These are phyloP conservation scores for Alternaria postmessia DNA, from an alignment of 2,329 filamentous ascomycete genomes.

Conservation along the genomic window DNA sequence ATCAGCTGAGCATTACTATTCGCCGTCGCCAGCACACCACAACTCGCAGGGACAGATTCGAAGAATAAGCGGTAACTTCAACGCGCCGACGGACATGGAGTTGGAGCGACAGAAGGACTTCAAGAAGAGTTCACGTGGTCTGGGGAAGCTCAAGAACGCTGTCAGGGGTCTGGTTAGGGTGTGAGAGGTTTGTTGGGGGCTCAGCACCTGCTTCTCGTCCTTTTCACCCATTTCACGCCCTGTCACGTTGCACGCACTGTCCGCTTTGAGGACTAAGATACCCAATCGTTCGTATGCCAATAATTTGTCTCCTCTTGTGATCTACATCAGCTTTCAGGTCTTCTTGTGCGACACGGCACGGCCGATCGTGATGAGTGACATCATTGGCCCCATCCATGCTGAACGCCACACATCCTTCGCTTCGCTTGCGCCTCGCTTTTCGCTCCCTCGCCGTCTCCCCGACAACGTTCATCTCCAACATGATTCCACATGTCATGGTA, in stretches of 20 bases:
- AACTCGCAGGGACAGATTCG: conserved; percentile 20
- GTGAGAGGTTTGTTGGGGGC: conserved; percentile 6
- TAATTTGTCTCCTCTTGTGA: conserved; percentile 6
- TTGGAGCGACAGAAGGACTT: conserved; percentile 27
- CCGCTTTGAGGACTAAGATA: conserved; percentile 10
- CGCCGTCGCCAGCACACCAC: conserved; percentile 12
- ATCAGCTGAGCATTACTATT: conserved; percentile 15
- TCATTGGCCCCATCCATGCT: conserved; percentile 19
- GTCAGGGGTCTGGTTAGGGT: conserved; percentile 24
- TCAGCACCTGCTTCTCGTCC: conserved; percentile 8
- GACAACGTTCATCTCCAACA: conserved; percentile 5
- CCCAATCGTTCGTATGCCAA: conserved; percentile 8
- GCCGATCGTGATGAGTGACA: conserved; percentile 24
- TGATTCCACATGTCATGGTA: conserved; percentile 2
- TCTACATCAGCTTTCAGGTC: conserved; percentile 10
- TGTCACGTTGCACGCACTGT: conserved; percentile 11
- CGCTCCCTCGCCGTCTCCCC: conserved; percentile 7
- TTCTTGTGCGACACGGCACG: conserved; percentile 15
- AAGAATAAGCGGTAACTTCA: conserved; percentile 37
- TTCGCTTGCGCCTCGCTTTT: conserved; percentile 13
- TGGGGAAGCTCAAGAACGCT: conserved; percentile 23
- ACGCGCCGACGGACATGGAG: conserved; percentile 38
- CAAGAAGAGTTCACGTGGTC: conserved; percentile 14
- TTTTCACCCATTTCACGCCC: conserved; percentile 2
- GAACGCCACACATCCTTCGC: conserved; percentile 16